phyloP scores from a whole-genome alignment of 2,329 filamentous ascomycete species.

The Microsporum ferrugineum region DNA sequence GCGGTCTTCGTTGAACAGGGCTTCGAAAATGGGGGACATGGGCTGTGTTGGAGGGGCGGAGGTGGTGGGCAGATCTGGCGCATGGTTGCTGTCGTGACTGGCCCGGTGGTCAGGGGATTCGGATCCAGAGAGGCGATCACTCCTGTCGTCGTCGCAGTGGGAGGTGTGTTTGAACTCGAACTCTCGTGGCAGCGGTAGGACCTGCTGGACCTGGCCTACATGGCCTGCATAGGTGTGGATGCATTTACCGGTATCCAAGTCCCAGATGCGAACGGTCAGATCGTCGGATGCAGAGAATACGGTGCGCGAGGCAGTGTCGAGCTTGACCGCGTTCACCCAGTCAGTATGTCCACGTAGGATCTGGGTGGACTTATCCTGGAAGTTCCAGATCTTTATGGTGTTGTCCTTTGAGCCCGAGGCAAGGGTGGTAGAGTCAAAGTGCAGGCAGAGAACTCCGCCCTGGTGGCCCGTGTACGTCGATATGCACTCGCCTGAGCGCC shows the following conservation, averaged over 20 bases:
- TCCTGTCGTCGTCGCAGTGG: slow-evolving; percentile 29
- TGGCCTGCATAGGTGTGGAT: slow-evolving; percentile 74
- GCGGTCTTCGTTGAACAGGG: slow-evolving; percentile 50
- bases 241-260: slow-evolving; percentile 70
- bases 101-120: slow-evolving; percentile 3
- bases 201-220: slow-evolving; percentile 89
- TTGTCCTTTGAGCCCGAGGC: slow-evolving; percentile 83
- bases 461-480: slow-evolving; percentile 69
- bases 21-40: slow-evolving; percentile 14
- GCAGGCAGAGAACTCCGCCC: slow-evolving; percentile 72
- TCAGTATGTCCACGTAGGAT: slow-evolving; percentile 73
- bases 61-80: slow-evolving; percentile 11
- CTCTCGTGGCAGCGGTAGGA: slow-evolving; percentile 70
- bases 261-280: slow-evolving; percentile 82
- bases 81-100: slow-evolving; percentile 16
- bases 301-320: slow-evolving; percentile 71
- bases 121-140: slow-evolving; percentile 13
- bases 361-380: slow-evolving; percentile 69
- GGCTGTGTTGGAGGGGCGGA: slow-evolving; percentile 16
- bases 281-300: slow-evolving; percentile 92
- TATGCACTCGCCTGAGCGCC: slow-evolving; percentile 78
- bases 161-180: slow-evolving; percentile 66
- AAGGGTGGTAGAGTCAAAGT: slow-evolving; percentile 74
- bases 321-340: slow-evolving; percentile 92
- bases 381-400: slow-evolving; percentile 87